Conservation (phyloP, 2,329 filamentous ascomycete species). For the Periconia digitata region DNA sequence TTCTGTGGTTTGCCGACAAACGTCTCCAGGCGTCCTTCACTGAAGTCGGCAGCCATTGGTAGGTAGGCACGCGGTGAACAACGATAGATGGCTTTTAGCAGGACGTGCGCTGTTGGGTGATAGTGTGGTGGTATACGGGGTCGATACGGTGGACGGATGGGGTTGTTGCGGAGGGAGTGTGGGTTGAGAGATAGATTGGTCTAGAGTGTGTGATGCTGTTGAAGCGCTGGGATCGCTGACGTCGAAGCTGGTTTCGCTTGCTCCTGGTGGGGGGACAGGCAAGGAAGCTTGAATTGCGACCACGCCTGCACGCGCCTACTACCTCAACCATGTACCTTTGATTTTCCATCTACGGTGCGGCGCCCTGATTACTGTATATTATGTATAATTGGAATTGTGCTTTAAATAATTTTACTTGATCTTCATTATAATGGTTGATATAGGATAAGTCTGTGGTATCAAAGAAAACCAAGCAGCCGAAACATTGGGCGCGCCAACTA, state of each 20-base stretch:
- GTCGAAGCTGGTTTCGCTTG: slow-evolving; percentile 13
- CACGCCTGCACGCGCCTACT: too few species aligned
- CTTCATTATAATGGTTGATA: too few species aligned
- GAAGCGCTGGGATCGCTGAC: slow-evolving; percentile 12
- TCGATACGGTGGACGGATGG: background rate
- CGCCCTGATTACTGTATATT: too few species aligned
- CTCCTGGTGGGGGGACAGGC: slow-evolving; percentile 2
- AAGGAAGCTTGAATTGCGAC: background rate
- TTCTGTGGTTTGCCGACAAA: slow-evolving; percentile 82
- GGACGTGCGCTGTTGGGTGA: too few species aligned
- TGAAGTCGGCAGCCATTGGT: slow-evolving; percentile 38
- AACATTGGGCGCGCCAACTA: background rate
- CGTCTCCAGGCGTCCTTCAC: slow-evolving; percentile 77
- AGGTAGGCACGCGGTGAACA: background rate
- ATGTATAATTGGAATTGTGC: background rate
- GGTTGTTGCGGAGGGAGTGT: background rate
- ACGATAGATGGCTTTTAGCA: background rate
- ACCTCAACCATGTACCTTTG: background rate
- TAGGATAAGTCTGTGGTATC: background rate
- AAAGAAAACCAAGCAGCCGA: background rate
- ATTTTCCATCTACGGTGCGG: background rate
- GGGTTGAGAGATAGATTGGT: background rate
- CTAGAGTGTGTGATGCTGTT: slow-evolving; percentile 1
- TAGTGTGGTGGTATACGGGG: background rate
- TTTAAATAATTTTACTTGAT: too few species aligned